These are phyloP conservation scores for Tylopilus subfusipes DNA, from an alignment of 768 basidiomycete species.

Conservation along the genomic window DNA sequence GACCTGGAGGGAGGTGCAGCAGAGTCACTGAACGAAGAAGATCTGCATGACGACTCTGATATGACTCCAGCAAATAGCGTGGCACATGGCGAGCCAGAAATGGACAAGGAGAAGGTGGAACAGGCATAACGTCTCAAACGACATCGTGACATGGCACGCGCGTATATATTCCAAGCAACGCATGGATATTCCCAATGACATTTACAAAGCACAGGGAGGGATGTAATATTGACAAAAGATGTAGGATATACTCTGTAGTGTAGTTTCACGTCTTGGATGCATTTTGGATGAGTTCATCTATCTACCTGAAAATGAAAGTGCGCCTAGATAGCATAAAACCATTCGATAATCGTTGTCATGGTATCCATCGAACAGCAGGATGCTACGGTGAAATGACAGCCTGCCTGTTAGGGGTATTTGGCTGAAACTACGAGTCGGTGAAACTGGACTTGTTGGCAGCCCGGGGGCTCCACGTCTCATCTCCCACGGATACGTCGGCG, in stretches of 20 bases:
- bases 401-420: too few relatives aligned
- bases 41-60: not conserved
- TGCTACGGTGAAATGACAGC: too few relatives aligned
- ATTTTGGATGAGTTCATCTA: too few relatives aligned
- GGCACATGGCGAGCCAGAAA: not conserved
- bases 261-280: not conserved
- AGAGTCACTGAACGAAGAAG: not conserved
- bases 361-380: too few relatives aligned
- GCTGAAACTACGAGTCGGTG: too few relatives aligned
- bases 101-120: not conserved
- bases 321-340: too few relatives aligned
- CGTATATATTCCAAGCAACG: slow-evolving; percentile 1
- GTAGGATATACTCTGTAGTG: not conserved
- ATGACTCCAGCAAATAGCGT: not conserved
- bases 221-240: not conserved
- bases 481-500: too few relatives aligned
- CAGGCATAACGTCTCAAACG: not conserved
- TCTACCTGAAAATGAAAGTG: too few relatives aligned
- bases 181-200: not conserved
- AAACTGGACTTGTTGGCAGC: too few relatives aligned
- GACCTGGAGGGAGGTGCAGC: slow-evolving; percentile 30
- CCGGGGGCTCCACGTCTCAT: too few relatives aligned
- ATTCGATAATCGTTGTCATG: too few relatives aligned
- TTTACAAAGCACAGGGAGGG: not conserved
- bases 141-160: not conserved